A percentile compares a stretch with the other conserved stretches of the same genome.
phyloP scores from a whole-genome alignment of 176 grass and related monocot species.

The Otatea glauca region DNA sequence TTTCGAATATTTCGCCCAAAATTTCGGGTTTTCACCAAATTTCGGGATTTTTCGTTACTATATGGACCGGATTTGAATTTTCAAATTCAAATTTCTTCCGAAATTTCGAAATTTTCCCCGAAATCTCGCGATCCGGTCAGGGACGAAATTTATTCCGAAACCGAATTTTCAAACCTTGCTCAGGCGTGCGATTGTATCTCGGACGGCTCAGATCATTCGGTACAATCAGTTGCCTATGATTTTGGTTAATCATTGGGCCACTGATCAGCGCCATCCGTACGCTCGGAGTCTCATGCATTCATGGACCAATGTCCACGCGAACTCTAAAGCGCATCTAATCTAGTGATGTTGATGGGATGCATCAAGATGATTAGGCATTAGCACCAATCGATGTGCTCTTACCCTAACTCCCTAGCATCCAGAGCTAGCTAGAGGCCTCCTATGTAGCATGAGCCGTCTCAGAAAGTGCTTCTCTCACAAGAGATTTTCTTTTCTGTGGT shows the following conservation, averaged over 20 bases:
- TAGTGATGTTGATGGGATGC: conserved; percentile 33
- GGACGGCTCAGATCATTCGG: too few relatives aligned
- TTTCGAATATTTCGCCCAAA: too few relatives aligned
- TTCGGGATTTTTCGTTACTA: too few relatives aligned
- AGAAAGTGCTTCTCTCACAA: conserved; percentile 18
- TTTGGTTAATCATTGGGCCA: conserved; percentile 38
- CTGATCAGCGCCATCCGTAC: conserved; percentile 36
- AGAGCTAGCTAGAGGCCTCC: background rate
- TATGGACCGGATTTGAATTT: too few relatives aligned
- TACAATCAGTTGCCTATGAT: background rate
- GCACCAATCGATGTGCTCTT: conserved; percentile 32
- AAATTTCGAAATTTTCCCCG: too few relatives aligned
- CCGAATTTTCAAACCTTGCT: too few relatives aligned
- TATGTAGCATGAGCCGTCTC: background rate
- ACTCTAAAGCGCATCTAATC: conserved; percentile 43
- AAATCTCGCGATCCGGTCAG: too few relatives aligned
- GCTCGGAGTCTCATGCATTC: background rate
- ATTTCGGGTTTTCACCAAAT: too few relatives aligned
- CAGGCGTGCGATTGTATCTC: too few relatives aligned
- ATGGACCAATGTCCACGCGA: conserved; percentile 38
- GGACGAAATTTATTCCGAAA: too few relatives aligned
- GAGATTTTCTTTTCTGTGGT: conserved; percentile 14
- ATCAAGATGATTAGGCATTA: conserved; percentile 25
- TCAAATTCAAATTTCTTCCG: too few relatives aligned
- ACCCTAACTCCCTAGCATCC: conserved; percentile 30